Evolutionary conservation across 139 green algal genomes (phyloP).

Genomic region (Gonium pectorale): DNA sequence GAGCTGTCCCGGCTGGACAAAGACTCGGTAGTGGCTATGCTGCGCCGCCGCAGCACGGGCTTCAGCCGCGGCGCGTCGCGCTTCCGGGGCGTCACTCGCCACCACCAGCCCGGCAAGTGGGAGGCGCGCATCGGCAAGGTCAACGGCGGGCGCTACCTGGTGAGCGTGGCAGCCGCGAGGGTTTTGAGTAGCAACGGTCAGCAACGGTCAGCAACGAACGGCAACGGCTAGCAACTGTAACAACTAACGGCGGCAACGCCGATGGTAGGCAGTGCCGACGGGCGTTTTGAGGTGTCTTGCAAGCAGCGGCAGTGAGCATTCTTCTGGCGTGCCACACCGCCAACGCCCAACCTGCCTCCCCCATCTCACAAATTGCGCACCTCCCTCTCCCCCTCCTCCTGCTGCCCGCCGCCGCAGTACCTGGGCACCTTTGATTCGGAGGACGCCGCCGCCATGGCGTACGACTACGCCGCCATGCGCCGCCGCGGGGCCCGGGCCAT

Average conservation of each 20-base stretch:
- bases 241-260: too few relatives aligned
- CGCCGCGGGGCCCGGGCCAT: slow-evolving; percentile 10
- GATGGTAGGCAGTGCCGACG: too few relatives aligned
- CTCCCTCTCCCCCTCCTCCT: background rate
- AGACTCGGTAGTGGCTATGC: slow-evolving; percentile 74
- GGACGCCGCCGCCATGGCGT: slow-evolving; percentile 71
- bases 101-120: slow-evolving; percentile 79
- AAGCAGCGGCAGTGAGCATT: too few relatives aligned
- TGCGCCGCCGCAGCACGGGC: slow-evolving; percentile 70
- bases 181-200: too few relatives aligned
- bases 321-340: too few relatives aligned
- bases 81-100: slow-evolving; percentile 85
- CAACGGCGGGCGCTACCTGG: slow-evolving; percentile 71
- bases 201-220: too few relatives aligned
- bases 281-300: too few relatives aligned
- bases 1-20: slow-evolving; percentile 61
- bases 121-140: slow-evolving; percentile 90
- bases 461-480: slow-evolving; percentile 71
- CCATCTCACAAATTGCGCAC: background rate
- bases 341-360: too few relatives aligned
- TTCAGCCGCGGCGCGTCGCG: slow-evolving; percentile 70
- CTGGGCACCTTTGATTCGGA: slow-evolving; percentile 75
- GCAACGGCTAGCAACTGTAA: too few relatives aligned
- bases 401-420: background rate
- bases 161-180: slow-evolving; percentile 22